Evolutionary conservation across 371 early-diverging fungal species (phyloP).

Genomic region (Rhizopus microsporus): DNA sequence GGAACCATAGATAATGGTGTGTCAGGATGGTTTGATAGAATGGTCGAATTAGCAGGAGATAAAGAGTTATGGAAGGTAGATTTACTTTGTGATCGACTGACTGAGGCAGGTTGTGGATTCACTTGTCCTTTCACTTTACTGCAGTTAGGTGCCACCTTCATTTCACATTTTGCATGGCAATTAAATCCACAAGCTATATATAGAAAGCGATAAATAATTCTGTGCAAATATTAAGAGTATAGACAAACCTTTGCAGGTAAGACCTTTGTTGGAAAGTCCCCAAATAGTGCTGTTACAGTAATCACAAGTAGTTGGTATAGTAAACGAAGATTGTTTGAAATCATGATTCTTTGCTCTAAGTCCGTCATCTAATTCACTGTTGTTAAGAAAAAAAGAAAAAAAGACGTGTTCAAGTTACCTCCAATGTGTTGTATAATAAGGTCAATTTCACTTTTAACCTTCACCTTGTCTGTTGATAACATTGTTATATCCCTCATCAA

Average conservation of each 20-base stretch:
- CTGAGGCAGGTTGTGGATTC: conserved; percentile 39
- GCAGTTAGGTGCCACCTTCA: conserved; percentile 82
- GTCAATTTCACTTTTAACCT: conserved; percentile 58
- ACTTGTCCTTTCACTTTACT: conserved; percentile 64
- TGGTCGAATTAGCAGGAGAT: too few relatives aligned
- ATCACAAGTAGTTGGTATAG: conserved; percentile 82
- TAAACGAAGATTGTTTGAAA: conserved; percentile 74
- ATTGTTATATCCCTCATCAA: conserved; percentile 49
- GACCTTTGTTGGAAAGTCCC: conserved; percentile 77
- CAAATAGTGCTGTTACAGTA: conserved; percentile 74
- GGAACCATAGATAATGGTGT: neutral
- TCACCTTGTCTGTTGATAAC: conserved; percentile 52
- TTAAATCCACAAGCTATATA: conserved; percentile 74
- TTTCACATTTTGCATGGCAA: conserved; percentile 85
- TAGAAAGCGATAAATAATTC: conserved; percentile 1
- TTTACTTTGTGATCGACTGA: conserved; percentile 12
- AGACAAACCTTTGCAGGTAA: conserved; percentile 67
- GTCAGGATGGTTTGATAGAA: too few relatives aligned
- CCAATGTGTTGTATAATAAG: conserved; percentile 63
- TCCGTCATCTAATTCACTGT: conserved; percentile 33
- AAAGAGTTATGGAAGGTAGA: conserved; percentile 4
- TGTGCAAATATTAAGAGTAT: neutral
- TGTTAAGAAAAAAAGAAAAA: neutral
- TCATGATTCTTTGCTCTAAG: conserved; percentile 61
- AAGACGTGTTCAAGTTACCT: conserved; percentile 26